Evolutionary conservation across 2,329 filamentous ascomycete species (phyloP).

Genomic region (Arthrobotrys pseudoclavata): DNA sequence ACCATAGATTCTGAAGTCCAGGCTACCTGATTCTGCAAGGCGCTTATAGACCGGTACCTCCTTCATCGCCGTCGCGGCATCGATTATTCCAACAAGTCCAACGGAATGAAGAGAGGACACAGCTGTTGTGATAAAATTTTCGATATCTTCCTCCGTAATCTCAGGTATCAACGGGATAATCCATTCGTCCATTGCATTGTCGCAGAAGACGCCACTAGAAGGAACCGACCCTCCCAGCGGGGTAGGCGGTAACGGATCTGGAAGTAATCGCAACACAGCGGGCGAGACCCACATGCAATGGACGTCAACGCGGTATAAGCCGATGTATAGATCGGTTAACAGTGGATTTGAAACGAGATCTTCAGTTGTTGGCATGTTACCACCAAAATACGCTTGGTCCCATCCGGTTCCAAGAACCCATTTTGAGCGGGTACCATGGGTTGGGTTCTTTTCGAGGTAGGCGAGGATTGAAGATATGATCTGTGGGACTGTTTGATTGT

Average conservation of each 20-base stretch:
- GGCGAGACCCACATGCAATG: conserved; percentile 79
- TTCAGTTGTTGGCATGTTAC: conserved; percentile 75
- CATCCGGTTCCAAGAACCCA: conserved; percentile 79
- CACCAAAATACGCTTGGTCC: conserved; percentile 75
- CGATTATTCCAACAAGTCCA: conserved; percentile 78
- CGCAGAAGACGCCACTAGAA: conserved; percentile 78
- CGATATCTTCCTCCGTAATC: conserved; percentile 71
- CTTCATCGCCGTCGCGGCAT: conserved; percentile 73
- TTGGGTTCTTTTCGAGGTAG: conserved; percentile 71
- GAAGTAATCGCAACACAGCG: conserved; percentile 74
- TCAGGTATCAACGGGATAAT: conserved; percentile 73
- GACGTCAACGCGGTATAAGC: conserved; percentile 78
- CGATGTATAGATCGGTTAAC: conserved; percentile 74
- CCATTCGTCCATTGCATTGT: conserved; percentile 77
- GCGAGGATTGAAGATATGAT: conserved; percentile 71
- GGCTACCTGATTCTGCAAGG: conserved; percentile 70
- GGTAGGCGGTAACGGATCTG: conserved; percentile 68
- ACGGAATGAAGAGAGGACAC: conserved; percentile 75
- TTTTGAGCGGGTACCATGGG: conserved; percentile 70
- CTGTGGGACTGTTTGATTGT: conserved; percentile 62
- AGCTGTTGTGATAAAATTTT: conserved; percentile 72
- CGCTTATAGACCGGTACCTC: conserved; percentile 61
- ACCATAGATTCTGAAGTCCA: conserved; percentile 76
- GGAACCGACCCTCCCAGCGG: conserved; percentile 77
- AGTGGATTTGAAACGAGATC: conserved; percentile 71